Percentiles rank a stretch among this genome's conserved stretches.
Conservation (phyloP, 345 rosid species). For the Populus deltoides region DNA sequence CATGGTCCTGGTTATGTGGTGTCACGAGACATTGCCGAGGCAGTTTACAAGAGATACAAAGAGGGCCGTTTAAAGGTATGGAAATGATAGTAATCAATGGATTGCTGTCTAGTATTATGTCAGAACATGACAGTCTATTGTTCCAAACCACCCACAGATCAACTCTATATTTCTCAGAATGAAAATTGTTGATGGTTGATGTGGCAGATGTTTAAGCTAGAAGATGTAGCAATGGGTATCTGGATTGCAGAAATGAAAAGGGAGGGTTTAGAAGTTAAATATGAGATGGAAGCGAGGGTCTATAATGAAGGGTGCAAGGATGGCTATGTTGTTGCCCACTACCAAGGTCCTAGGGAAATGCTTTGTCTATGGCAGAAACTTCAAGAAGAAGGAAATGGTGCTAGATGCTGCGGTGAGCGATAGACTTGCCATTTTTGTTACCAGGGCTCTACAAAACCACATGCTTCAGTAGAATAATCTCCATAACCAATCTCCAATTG, state of each 20-base stretch:
- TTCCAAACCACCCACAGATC: not conserved
- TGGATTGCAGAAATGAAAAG: conserved; percentile 77
- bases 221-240: conserved; percentile 98
- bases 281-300: conserved; percentile 68
- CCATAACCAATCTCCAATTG: not conserved
- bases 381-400: conserved; percentile 65
- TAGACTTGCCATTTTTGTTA: not conserved
- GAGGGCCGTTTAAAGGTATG: conserved; percentile 66
- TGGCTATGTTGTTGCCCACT: conserved; percentile 87
- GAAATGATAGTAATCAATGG: not conserved
- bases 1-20: conserved; percentile 96
- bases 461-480: not conserved
- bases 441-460: not conserved
- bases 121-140: not conserved
- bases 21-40: conserved; percentile 71
- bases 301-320: conserved; percentile 75
- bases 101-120: not conserved
- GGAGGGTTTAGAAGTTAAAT: conserved; percentile 59
- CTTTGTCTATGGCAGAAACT: conserved; percentile 92
- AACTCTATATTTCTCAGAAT: not conserved
- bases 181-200: not conserved
- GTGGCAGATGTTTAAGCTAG: conserved; percentile 90
- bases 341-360: conserved; percentile 91
- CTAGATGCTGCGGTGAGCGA: conserved; percentile 54
- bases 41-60: conserved; percentile 52